These are phyloP conservation scores for Lathyrus oleraceus DNA, from an alignment of 306 rosid species.

Conservation along the genomic window DNA sequence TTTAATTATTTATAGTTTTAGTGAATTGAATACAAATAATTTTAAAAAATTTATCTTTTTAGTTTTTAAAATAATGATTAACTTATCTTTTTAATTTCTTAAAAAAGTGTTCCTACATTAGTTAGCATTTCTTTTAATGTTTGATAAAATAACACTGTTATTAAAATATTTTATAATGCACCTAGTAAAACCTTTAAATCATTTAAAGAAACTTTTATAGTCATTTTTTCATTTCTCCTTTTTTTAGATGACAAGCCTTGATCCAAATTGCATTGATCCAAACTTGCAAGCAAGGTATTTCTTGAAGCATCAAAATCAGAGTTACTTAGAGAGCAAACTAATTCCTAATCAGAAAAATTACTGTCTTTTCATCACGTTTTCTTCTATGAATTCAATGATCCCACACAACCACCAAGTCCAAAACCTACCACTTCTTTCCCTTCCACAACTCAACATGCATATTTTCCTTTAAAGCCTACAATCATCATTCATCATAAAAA, in stretches of 20 bases:
- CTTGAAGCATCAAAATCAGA: slow-evolving; percentile 28
- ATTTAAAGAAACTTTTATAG: no score
- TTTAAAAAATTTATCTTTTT: no score
- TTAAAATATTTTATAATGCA: slow-evolving; percentile 69
- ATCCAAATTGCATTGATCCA: slow-evolving; percentile 23
- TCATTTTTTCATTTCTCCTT: no score
- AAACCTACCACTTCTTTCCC: slow-evolving; percentile 35
- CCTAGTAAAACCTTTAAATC: no score
- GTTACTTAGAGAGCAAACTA: slow-evolving; percentile 34
- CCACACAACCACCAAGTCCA: slow-evolving; percentile 35
- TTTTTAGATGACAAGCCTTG: no score
- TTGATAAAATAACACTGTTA: no score
- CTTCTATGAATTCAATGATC: slow-evolving; percentile 25
- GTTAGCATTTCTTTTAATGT: no score
- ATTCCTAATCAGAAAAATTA: slow-evolving; percentile 33
- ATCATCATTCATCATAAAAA: slow-evolving; percentile 13
- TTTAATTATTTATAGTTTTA: no score
- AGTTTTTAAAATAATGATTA: no score
- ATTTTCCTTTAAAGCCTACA: slow-evolving; percentile 11
- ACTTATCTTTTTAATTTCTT: no score
- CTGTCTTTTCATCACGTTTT: slow-evolving; percentile 23
- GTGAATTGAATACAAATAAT: no score
- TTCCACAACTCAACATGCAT: slow-evolving; percentile 42
- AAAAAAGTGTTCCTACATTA: no score
- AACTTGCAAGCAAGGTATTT: slow-evolving; percentile 55